These are phyloP conservation scores for Phlyctochytrium arcticum DNA, from an alignment of 192 early-diverging fungal genomes.

Conservation along the genomic window DNA sequence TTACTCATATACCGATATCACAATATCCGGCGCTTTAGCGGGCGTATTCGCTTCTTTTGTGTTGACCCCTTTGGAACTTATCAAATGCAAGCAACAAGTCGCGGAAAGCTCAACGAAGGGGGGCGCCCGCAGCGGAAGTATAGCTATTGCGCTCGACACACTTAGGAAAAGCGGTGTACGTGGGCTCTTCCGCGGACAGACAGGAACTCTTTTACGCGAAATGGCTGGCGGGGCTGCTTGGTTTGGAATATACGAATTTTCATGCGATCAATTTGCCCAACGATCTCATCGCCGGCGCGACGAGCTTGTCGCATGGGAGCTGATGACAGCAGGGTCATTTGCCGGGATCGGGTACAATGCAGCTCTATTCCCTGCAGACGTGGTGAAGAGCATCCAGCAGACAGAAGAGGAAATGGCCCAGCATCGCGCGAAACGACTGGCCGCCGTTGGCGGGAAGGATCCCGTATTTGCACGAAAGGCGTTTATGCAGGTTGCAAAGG, in stretches of 20 bases:
- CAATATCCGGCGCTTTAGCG: slow-evolving; percentile 74
- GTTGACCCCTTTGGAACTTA: slow-evolving; percentile 87
- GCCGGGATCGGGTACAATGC: slow-evolving; percentile 66
- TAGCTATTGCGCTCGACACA: slow-evolving; percentile 47
- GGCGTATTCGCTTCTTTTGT: slow-evolving; percentile 81
- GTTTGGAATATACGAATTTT: slow-evolving; percentile 91
- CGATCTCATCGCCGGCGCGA: slow-evolving; percentile 11
- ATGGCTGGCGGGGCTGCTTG: slow-evolving; percentile 82
- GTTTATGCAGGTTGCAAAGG: slow-evolving; percentile 58
- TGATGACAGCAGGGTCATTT: slow-evolving; percentile 81
- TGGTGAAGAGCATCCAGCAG: slow-evolving; percentile 90
- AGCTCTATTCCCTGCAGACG: slow-evolving; percentile 85
- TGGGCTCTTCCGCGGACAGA: slow-evolving; percentile 72
- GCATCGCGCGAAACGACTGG: no score
- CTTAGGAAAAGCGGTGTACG: slow-evolving; percentile 50
- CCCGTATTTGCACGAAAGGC: no score
- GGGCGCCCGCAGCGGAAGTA: slow-evolving; percentile 35
- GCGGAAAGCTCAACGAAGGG: slow-evolving; percentile 51
- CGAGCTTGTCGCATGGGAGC: slow-evolving; percentile 61
- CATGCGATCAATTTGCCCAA: slow-evolving; percentile 51
- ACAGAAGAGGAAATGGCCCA: slow-evolving; percentile 39
- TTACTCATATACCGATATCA: slow-evolving; percentile 60
- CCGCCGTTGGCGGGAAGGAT: slow-evolving; percentile 10
- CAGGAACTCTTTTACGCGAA: slow-evolving; percentile 86
- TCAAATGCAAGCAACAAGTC: slow-evolving; percentile 95